A percentile compares a stretch with the other conserved stretches of the same genome.
These are phyloP conservation scores for Eremomyces bilateralis DNA, from an alignment of 495 filamentous ascomycete species.

Conservation along the genomic window DNA sequence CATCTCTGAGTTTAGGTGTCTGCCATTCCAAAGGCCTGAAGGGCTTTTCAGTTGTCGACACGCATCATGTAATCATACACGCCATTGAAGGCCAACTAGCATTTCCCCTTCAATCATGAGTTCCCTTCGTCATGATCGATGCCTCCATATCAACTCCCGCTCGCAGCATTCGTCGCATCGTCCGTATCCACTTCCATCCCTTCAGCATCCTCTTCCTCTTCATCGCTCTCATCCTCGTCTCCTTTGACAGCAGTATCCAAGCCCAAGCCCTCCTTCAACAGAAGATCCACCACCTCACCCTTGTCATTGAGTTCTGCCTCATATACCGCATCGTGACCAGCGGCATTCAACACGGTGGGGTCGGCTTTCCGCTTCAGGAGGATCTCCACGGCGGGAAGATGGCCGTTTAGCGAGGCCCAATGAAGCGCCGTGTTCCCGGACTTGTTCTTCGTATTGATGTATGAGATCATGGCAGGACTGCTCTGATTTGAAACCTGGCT, in stretches of 20 bases:
- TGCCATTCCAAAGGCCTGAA: too few species aligned
- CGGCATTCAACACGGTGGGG: slow-evolving; percentile 49
- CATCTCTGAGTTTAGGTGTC: too few species aligned
- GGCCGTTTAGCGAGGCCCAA: slow-evolving; percentile 80
- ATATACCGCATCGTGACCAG: slow-evolving; percentile 68
- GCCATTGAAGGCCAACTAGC: too few species aligned
- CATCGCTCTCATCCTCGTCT: slow-evolving; percentile 16
- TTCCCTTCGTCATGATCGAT: too few species aligned
- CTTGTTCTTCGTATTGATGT: slow-evolving; percentile 46
- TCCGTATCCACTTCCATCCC: slow-evolving; percentile 1
- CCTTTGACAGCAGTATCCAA: slow-evolving; percentile 25
- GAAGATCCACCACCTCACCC: slow-evolving; percentile 41
- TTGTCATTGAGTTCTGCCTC: slow-evolving; percentile 58
- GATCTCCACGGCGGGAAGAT: slow-evolving; percentile 54
- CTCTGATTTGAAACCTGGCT: too few species aligned
- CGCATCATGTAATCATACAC: too few species aligned
- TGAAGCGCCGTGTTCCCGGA: slow-evolving; percentile 78
- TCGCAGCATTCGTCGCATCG: too few species aligned
- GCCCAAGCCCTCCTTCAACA: slow-evolving; percentile 32
- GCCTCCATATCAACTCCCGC: too few species aligned
- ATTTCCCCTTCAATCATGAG: too few species aligned
- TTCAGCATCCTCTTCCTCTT: neutral
- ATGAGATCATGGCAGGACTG: slow-evolving; percentile 11
- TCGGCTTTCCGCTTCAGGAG: slow-evolving; percentile 56
- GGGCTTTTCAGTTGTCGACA: too few species aligned